Percentiles rank a stretch among this genome's conserved stretches.
phyloP scores from a whole-genome alignment of 192 early-diverging fungal genomes.

The Kappamyces sp. region DNA sequence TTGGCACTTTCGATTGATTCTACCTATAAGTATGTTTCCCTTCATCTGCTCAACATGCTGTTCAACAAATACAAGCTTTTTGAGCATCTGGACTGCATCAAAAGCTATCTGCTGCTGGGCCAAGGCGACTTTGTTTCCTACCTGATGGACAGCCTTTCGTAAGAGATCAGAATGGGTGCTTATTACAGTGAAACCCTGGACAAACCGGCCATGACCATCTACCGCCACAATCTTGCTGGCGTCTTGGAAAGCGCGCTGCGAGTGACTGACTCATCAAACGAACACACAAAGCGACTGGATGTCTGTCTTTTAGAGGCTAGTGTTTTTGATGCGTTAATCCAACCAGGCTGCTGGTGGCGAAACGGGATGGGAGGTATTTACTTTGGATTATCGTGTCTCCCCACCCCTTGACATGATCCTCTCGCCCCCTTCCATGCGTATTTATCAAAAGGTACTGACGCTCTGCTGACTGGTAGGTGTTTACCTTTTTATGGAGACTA shows the following conservation, averaged over 20 bases:
- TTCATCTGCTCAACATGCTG: conserved; percentile 74
- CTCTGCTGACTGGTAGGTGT: conserved; percentile 39
- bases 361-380: conserved; percentile 89
- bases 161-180: conserved; percentile 17
- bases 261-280: conserved; percentile 61
- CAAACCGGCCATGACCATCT: conserved; percentile 67
- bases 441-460: conserved; percentile 50
- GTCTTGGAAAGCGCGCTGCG: conserved; percentile 77
- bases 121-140: conserved; percentile 93
- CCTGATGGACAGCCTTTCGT: conserved; percentile 80
- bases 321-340: not conserved
- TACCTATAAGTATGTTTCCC: conserved; percentile 65
- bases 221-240: conserved; percentile 86
- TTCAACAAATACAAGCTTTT: conserved; percentile 72
- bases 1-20: conserved; percentile 71
- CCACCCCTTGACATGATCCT: conserved; percentile 84
- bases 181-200: conserved; percentile 31
- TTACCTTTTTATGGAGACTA: conserved; percentile 82
- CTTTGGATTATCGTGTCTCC: conserved; percentile 77
- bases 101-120: conserved; percentile 82
- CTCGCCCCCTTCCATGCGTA: conserved; percentile 61
- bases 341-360: conserved; percentile 51
- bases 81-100: conserved; percentile 80
- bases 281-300: conserved; percentile 76
- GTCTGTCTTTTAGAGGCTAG: conserved; percentile 65